A percentile compares a stretch with the other conserved stretches of the same genome.
These are phyloP conservation scores for Trichoderma arundinaceum DNA, from an alignment of 2,329 filamentous ascomycete genomes.

Conservation along the genomic window DNA sequence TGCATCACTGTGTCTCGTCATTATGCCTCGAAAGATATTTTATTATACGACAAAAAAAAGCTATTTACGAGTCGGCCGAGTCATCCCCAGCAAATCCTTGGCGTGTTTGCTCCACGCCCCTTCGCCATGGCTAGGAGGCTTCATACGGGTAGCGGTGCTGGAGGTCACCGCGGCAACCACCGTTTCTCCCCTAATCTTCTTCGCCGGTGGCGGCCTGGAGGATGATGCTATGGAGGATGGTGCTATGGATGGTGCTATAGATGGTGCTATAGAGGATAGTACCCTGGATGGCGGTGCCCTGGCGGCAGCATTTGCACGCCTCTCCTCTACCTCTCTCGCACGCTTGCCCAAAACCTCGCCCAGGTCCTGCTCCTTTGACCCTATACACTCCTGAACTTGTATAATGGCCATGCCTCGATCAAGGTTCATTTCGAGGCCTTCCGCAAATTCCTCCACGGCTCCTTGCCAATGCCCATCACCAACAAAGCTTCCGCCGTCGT, in stretches of 20 bases:
- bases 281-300: slow-evolving; percentile 35
- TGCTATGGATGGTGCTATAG: too few species aligned
- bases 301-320: slow-evolving; percentile 53
- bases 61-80: slow-evolving; percentile 50
- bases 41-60: background rate
- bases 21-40: background rate
- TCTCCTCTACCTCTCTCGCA: slow-evolving; percentile 59
- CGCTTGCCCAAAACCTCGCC: slow-evolving; percentile 75
- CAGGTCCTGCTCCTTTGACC: slow-evolving; percentile 76
- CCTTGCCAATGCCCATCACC: slow-evolving; percentile 84
- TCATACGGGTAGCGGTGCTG: background rate
- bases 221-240: slow-evolving; percentile 23
- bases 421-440: slow-evolving; percentile 81
- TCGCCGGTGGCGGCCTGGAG: background rate
- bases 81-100: slow-evolving; percentile 67
- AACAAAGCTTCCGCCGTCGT: slow-evolving; percentile 77
- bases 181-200: background rate
- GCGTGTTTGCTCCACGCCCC: slow-evolving; percentile 75
- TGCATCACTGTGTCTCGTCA: background rate
- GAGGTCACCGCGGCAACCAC: background rate
- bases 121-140: slow-evolving; percentile 46
- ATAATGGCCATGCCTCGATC: slow-evolving; percentile 78
- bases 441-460: slow-evolving; percentile 59
- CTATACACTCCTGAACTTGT: slow-evolving; percentile 78
- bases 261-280: slow-evolving; percentile 22